Evolutionary conservation across 78 protist species (phyloP).

Genomic region (Dictyostelium citrinum): DNA sequence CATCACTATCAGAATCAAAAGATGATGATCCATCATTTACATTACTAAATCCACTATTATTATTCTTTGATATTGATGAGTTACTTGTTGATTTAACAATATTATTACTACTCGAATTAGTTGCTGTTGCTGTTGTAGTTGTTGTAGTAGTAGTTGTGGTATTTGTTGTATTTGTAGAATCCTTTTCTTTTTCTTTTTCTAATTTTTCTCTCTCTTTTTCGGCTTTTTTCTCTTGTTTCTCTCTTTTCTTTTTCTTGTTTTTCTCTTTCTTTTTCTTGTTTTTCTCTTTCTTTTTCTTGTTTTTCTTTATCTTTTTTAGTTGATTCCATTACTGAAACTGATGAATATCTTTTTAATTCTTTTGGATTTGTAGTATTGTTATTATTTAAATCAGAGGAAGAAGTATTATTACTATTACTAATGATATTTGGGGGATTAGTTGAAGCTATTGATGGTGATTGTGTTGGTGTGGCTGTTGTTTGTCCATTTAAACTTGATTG

Average conservation of each 20-base stretch:
- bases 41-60: background rate
- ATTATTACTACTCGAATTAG: background rate
- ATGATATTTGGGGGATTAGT: background rate
- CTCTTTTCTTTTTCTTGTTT: background rate
- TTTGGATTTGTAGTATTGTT: slow-evolving; percentile 20
- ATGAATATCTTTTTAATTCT: slow-evolving; percentile 65
- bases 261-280: slow-evolving; percentile 1
- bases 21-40: background rate
- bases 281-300: background rate
- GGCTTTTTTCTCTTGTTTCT: background rate
- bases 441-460: background rate
- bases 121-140: background rate
- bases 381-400: background rate
- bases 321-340: slow-evolving; percentile 49
- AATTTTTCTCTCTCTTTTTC: slow-evolving; percentile 11
- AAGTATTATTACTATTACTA: background rate
- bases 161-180: background rate
- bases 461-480: background rate
- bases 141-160: background rate
- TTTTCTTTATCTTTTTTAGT: background rate
- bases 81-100: background rate
- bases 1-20: background rate
- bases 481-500: background rate
- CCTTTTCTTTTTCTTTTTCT: background rate
- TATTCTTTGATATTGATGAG: background rate